Evolutionary conservation across 331 rosid species (phyloP).

Genomic region (Pyrus hybrid): DNA sequence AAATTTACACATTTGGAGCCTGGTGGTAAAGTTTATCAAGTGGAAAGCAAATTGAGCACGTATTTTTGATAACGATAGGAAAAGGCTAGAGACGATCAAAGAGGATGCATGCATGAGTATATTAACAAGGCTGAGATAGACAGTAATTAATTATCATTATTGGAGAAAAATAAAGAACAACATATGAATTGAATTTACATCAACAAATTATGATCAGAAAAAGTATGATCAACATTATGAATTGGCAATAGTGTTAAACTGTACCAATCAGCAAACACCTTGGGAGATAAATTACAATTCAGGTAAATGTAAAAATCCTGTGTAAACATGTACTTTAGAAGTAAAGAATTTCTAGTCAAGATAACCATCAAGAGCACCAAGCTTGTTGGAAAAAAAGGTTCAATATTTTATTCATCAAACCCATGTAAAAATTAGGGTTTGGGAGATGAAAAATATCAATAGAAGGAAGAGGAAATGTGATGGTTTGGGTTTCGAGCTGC

Average conservation of each 20-base stretch:
- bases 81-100: background rate
- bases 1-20: background rate
- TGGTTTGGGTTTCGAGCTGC: slow-evolving; percentile 11
- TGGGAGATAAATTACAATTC: background rate
- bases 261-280: background rate
- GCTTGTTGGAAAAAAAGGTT: background rate
- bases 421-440: background rate
- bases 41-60: background rate
- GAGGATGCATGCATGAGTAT: background rate
- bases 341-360: background rate
- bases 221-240: background rate
- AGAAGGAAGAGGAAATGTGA: slow-evolving; percentile 3
- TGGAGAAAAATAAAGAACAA: background rate
- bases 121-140: background rate
- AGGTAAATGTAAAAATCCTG: background rate
- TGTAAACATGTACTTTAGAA: background rate
- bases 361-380: background rate
- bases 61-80: background rate
- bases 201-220: background rate
- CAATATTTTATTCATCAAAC: background rate
- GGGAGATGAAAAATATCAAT: slow-evolving; percentile 1
- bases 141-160: background rate
- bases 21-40: too few relatives aligned
- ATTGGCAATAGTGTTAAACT: background rate
- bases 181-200: background rate